A percentile compares a stretch with the other conserved stretches of the same genome.
Conservation (phyloP, 768 basidiomycete species). For the Hypholoma fasciculare region DNA sequence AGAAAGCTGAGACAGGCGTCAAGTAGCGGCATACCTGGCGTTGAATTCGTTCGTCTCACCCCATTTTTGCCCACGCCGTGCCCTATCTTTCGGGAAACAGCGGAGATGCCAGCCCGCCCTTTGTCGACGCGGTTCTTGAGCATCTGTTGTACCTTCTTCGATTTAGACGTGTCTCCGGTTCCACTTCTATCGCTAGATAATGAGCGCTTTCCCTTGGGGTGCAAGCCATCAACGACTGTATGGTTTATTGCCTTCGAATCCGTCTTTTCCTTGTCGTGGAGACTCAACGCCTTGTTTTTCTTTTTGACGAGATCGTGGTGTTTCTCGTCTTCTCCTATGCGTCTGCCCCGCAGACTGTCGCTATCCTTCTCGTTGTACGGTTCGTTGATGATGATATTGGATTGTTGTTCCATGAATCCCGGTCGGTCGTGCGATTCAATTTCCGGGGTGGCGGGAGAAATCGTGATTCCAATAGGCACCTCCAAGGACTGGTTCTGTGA, state of each 20-base stretch:
- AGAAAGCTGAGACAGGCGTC: neutral
- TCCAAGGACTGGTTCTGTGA: slow-evolving; percentile 7
- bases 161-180: slow-evolving; percentile 48
- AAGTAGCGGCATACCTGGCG: slow-evolving; percentile 55
- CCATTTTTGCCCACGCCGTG: slow-evolving; percentile 63
- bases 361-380: slow-evolving; percentile 1
- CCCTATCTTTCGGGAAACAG: slow-evolving; percentile 77
- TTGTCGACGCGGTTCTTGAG: slow-evolving; percentile 77
- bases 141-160: slow-evolving; percentile 76
- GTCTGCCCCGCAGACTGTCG: neutral
- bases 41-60: slow-evolving; percentile 62
- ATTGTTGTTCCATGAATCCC: neutral
- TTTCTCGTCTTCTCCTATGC: slow-evolving; percentile 14
- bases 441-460: slow-evolving; percentile 63
- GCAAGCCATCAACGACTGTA: slow-evolving; percentile 1
- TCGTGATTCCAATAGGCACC: slow-evolving; percentile 48
- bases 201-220: slow-evolving; percentile 34
- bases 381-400: neutral
- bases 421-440: neutral
- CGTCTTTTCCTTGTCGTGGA: slow-evolving; percentile 11
- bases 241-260: slow-evolving; percentile 1
- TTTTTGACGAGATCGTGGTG: slow-evolving; percentile 2
- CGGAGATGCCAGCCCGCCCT: slow-evolving; percentile 69
- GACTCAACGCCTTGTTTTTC: neutral
- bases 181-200: slow-evolving; percentile 35